Evolutionary conservation across 164 flowering plant genomes (phyloP), one percentile per base, ranked within the genome.

Genomic region (Piper betle): DNA sequence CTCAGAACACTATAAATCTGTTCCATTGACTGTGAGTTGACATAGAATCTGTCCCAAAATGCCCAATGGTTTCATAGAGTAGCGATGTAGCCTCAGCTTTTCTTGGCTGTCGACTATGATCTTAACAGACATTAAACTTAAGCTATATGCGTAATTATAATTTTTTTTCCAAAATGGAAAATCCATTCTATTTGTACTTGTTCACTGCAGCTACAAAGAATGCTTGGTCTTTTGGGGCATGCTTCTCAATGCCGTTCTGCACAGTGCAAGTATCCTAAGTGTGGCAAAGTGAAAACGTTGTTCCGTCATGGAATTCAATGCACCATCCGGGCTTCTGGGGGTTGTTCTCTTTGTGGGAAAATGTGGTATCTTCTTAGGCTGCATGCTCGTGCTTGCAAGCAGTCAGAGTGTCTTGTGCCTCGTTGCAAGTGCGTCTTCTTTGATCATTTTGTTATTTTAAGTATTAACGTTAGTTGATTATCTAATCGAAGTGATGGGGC

Each of bases 351-450:
- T 37, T 94, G 99, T 60, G 91, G 86, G 82, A 91, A 83, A 69
- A 94, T 94, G 99, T 94, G 99, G 99, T 80, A 91, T 76, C 84
- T 94, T 43, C 89, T 94, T 58, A 95, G 88, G 75, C 87, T 94
- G 69, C 99, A 94, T 77, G 96, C 99, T 55, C 87, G 97, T 58
- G 93, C 96, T 58, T 94, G 99, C 82, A 91, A 88, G 71, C 96
- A 88, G 71, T 83, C 96, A 19, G 79, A 81, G 61, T 94, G 99
- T 75, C 78, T 74, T 55, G 99, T 94, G 37, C 99, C 99, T 10
- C 97, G 99, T 17, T 94, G 99, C 96, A 88, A 80, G 99, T 94
- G 62, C 57, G 72, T 64, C n/a, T 57, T 9, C 2, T 4, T 39
- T 39, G 4, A 38, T 52, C 4, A 25, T 37, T 33, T 55, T 39